Evolutionary conservation across 345 rosid species (phyloP).

Genomic region (Gossypium bickii): DNA sequence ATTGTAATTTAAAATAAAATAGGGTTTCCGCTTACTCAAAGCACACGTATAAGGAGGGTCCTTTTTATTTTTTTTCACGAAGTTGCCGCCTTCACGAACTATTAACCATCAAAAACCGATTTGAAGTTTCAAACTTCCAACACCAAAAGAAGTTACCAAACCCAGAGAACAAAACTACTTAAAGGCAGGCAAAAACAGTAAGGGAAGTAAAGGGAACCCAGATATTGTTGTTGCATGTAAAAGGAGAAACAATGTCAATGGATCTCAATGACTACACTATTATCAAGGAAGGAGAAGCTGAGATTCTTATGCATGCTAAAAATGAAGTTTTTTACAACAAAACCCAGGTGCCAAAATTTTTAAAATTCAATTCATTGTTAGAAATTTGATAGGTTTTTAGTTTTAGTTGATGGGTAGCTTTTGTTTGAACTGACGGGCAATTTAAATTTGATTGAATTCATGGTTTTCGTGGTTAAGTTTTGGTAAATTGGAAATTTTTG

Average conservation of each 20-base stretch:
- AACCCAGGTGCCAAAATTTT: slow-evolving; percentile 60
- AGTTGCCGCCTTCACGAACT: slow-evolving; percentile 9
- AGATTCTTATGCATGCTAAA: slow-evolving; percentile 86
- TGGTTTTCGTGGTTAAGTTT: slow-evolving; percentile 1
- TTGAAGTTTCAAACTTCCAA: neutral
- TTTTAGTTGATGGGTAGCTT: neutral
- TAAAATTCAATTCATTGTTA: neutral
- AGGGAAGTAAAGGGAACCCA: neutral
- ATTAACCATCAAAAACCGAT: neutral
- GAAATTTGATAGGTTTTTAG: neutral
- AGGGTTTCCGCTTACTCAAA: slow-evolving; percentile 2
- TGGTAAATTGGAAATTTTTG: neutral
- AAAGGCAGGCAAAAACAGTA: too few species aligned
- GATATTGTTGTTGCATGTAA: slow-evolving; percentile 18
- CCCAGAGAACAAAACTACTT: neutral
- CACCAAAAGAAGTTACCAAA: neutral
- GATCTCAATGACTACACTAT: slow-evolving; percentile 68
- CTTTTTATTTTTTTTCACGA: neutral
- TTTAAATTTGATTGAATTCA: slow-evolving; percentile 6
- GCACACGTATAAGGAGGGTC: neutral
- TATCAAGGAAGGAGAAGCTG: slow-evolving; percentile 93
- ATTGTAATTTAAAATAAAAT: neutral
- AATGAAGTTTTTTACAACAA: slow-evolving; percentile 94
- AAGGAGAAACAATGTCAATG: slow-evolving; percentile 28
- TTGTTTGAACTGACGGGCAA: neutral